Conservation (phyloP, 2,329 filamentous ascomycete species). For the Xylaria sp. region DNA sequence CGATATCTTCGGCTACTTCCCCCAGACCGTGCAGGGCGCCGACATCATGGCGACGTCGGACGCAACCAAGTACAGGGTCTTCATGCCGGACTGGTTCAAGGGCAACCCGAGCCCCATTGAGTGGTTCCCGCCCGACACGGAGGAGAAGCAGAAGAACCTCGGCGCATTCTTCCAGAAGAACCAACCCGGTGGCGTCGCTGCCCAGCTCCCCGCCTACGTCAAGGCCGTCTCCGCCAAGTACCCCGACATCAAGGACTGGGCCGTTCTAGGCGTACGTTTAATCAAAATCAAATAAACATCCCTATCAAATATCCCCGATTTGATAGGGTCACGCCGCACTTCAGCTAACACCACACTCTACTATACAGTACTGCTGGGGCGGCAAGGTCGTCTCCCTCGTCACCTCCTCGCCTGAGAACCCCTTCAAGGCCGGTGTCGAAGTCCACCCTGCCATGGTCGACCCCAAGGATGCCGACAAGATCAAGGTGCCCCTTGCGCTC, state of each 20-base stretch:
- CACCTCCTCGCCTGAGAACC: slow-evolving; percentile 45
- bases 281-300: too few species aligned
- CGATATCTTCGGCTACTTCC: slow-evolving; percentile 69
- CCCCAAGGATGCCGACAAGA: slow-evolving; percentile 51
- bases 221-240: slow-evolving; percentile 48
- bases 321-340: background rate
- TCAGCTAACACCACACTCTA: background rate
- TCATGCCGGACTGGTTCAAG: slow-evolving; percentile 88
- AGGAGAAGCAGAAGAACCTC: slow-evolving; percentile 58
- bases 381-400: slow-evolving; percentile 58
- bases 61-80: slow-evolving; percentile 69
- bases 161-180: slow-evolving; percentile 52
- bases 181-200: slow-evolving; percentile 43
- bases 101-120: slow-evolving; percentile 59
- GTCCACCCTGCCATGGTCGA: slow-evolving; percentile 61
- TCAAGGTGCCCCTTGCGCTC: slow-evolving; percentile 57
- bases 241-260: slow-evolving; percentile 53
- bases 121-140: slow-evolving; percentile 57
- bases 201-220: slow-evolving; percentile 50
- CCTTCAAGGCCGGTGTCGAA: slow-evolving; percentile 50
- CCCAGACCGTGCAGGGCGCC: slow-evolving; percentile 64
- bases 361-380: slow-evolving; percentile 58
- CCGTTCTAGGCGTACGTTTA: slow-evolving; percentile 51
- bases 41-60: slow-evolving; percentile 57
- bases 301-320: too few species aligned